Evolutionary conservation across 1,284 basidiomycete genomes (phyloP).

Genomic region (Coniferiporia weirii): DNA sequence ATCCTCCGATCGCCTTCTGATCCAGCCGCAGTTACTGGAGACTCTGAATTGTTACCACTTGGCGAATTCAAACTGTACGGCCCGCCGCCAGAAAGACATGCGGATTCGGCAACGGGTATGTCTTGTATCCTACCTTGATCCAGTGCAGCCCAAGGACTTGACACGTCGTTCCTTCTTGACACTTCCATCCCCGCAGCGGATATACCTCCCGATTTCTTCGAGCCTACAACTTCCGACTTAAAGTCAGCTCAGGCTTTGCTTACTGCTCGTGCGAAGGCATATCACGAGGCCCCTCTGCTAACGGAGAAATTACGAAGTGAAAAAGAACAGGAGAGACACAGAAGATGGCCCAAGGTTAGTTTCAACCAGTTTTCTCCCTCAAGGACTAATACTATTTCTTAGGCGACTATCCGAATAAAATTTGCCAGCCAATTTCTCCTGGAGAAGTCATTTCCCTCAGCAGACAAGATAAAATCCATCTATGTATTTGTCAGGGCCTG

Average conservation of each 20-base stretch:
- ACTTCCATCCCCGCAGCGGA: constrained; percentile 27
- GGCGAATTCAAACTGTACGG: constrained; percentile 20
- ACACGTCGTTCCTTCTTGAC: neutral
- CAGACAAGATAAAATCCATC: constrained; percentile 70
- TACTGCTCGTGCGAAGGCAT: constrained; percentile 53
- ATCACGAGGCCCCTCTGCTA: constrained; percentile 75
- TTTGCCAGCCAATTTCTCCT: constrained; percentile 80
- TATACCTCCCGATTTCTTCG: constrained; percentile 70
- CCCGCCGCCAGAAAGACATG: neutral
- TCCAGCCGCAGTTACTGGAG: neutral
- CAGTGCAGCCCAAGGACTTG: neutral
- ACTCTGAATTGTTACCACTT: neutral
- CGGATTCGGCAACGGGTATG: neutral
- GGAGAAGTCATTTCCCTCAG: constrained; percentile 74
- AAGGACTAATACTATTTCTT: constrained; percentile 1
- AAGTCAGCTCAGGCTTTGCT: constrained; percentile 63
- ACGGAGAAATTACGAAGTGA: constrained; percentile 65
- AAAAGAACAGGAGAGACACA: constrained; percentile 53
- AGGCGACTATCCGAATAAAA: constrained; percentile 78
- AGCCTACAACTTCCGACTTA: constrained; percentile 70
- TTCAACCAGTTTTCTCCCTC: neutral
- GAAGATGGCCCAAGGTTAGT: constrained; percentile 69
- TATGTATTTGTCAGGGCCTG: constrained; percentile 80
- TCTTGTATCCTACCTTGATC: neutral
- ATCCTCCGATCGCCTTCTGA: too few relatives aligned